Base-by-base conservation (phyloP, 768 basidiomycete species). In the Suillus subluteus region DNA sequence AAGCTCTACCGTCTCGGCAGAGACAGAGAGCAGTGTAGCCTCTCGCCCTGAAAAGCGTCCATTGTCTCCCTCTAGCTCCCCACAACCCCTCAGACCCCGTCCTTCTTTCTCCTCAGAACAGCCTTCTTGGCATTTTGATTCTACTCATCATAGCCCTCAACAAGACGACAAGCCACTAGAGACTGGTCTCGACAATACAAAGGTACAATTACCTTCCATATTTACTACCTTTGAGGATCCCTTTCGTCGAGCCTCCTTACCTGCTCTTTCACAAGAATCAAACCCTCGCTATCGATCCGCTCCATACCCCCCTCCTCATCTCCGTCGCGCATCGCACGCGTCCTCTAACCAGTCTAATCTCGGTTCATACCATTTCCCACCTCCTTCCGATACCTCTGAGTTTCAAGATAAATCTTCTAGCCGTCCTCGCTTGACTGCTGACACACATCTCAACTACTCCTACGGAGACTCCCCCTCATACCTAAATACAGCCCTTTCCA, bases 141-240 rank as follows among this genome's bases (percentile, higher is more conserved):
- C 63, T 40, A 6, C 63, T 23, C 37, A 58, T 38, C 58, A 61
- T 11, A 65, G 52, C 5, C 59, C 72, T 41, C 72, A 74, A 67
- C 70, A 74, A 40, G 76, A 79, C 4, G 79, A 84, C 67, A 83
- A 83, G 62, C 72, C 81, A 43, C 76, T 80, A 64, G 84, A 84
- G 66, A 66, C 81, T n/a, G 69, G 74, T 41, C 73, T 72, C 72
- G 83, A 84, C 65, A 81, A 83, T 64, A 72, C 79, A 64, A 87
- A 86, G 75, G 88, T 91, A 65, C 87, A 89, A 78, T 82, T 92
- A 21, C 91, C 91, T 21, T 90, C 90, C 72, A 90, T 92, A 70
- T 91, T 90, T 69, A 85, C 87, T 40, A 83, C 86, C 38, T 88
- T 91, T 68, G 87, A 88, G 74, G 89, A 89, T 74, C 80, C 82